Base-by-base conservation (phyloP, 83 land plant species). In the Picea abies region DNA sequence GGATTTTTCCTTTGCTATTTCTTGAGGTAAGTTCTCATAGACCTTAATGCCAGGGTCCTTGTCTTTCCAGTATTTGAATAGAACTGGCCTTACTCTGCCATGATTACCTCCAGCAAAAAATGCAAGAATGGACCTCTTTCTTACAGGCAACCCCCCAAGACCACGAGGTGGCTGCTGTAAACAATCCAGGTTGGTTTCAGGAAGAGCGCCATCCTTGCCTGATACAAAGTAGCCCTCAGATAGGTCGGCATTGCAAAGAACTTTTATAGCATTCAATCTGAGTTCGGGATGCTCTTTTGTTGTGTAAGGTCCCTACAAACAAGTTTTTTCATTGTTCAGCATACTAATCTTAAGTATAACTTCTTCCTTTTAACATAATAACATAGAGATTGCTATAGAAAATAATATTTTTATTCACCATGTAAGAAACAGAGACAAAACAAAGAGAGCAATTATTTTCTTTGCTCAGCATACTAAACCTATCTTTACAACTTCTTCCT, bases 241-340 rank as follows among this genome's bases (percentile, higher is more conserved):
- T 23, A 77, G 56, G 60, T 97, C 99, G 32, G 99, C 96, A 86
- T 95, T 95, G 91, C 98, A 97, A 37, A 97, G 84, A 39, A 94
- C 94, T 84, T 97, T 94, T 29, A 97, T 90, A n/a, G 93, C 85
- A 82, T 95, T 93, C 44, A 77, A 65, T n/a, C 81, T 82, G 39
- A 97, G 92, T 77, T 92, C 93, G 17, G 85, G 44, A 71, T 95
- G 99, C 37, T 80, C 87, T 35, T 63, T 84, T 25, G 91, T 69
- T 44, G 95, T 95, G 63, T 90, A 90, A 16, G 93, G 94, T 8
- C 96, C 96, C 99, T 97, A 81, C 63, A 86, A 41, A 49, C 78
- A 61, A 2, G 4, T 17, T 71, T 73, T 17, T 32, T 22, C 15
- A 9, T 52, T 60, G 6, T 25, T 73, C 19, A 60, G 39, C 71